Percentiles rank a stretch among this genome's conserved stretches.
Evolutionary conservation across 495 filamentous ascomycete genomes (phyloP).

Genomic region (Staphylotrichum longicolle): DNA sequence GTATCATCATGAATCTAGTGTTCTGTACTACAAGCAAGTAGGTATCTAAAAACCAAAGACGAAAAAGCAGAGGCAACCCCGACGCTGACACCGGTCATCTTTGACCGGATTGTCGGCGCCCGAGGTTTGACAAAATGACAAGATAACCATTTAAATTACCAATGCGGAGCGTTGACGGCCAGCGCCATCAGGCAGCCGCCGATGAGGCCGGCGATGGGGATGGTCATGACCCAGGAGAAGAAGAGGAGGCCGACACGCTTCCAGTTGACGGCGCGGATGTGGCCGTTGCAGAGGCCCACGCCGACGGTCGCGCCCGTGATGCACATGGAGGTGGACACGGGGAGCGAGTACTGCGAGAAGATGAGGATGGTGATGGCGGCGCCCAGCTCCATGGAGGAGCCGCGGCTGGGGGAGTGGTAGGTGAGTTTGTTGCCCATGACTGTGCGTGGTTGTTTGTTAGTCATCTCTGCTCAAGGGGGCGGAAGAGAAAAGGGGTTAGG

Average conservation of each 20-base stretch:
- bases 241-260: conserved; percentile 56
- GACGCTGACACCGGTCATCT: no score
- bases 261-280: conserved; percentile 59
- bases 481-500: not conserved
- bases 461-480: no score
- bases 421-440: conserved; percentile 67
- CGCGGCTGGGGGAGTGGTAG: conserved; percentile 62
- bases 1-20: no score
- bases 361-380: conserved; percentile 64
- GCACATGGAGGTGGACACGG: conserved; percentile 62
- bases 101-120: no score
- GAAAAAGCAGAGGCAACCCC: no score
- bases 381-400: conserved; percentile 65
- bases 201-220: conserved; percentile 57
- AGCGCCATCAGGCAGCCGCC: conserved; percentile 58
- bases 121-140: no score
- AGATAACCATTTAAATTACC: not conserved
- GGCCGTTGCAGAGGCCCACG: conserved; percentile 62
- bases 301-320: conserved; percentile 63
- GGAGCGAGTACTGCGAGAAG: conserved; percentile 41
- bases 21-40: no score
- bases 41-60: no score
- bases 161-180: conserved; percentile 55
- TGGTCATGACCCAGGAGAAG: conserved; percentile 57
- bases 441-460: not conserved